Evolutionary conservation across 306 rosid species (phyloP).

Genomic region (Calophaca sinica): DNA sequence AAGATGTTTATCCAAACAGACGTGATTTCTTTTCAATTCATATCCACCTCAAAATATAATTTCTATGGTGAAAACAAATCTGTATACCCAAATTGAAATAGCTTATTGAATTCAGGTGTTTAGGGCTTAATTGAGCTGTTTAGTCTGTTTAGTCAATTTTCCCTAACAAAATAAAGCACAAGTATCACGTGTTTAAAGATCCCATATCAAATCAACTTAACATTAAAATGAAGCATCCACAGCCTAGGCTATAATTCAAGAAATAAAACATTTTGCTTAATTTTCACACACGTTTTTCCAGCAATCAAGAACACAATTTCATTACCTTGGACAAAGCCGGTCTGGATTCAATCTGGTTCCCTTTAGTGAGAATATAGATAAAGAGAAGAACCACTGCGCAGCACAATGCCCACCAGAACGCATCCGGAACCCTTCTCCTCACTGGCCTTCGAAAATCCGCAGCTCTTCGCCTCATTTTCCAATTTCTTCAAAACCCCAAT

Average conservation of each 20-base stretch:
- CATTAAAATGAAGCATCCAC: constrained; percentile 7
- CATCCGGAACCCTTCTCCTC: constrained; percentile 80
- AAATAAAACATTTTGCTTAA: neutral
- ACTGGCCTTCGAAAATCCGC: constrained; percentile 82
- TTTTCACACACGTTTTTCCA: constrained; percentile 12
- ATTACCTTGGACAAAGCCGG: constrained; percentile 67
- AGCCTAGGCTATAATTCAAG: constrained; percentile 2
- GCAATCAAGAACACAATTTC: constrained; percentile 9
- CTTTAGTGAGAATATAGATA: constrained; percentile 72
- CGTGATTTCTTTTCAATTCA: neutral
- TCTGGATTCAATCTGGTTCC: constrained; percentile 77
- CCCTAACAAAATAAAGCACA: constrained; percentile 28
- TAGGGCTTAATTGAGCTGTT: neutral
- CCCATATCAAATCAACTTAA: constrained; percentile 26
- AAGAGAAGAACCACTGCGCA: constrained; percentile 74
- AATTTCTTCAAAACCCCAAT: constrained; percentile 33
- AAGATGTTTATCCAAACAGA: too few species aligned
- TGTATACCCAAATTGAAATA: neutral
- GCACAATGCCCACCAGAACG: constrained; percentile 75
- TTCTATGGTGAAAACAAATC: too few species aligned
- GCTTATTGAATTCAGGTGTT: neutral
- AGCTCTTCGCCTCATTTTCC: constrained; percentile 80
- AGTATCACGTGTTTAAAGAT: constrained; percentile 30
- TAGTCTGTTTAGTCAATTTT: too few species aligned
- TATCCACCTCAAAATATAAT: neutral